Evolutionary conservation across 2,329 filamentous ascomycete genomes (phyloP), one percentile per base, ranked within the genome.

Genomic region (Nannizzia gypsea): DNA sequence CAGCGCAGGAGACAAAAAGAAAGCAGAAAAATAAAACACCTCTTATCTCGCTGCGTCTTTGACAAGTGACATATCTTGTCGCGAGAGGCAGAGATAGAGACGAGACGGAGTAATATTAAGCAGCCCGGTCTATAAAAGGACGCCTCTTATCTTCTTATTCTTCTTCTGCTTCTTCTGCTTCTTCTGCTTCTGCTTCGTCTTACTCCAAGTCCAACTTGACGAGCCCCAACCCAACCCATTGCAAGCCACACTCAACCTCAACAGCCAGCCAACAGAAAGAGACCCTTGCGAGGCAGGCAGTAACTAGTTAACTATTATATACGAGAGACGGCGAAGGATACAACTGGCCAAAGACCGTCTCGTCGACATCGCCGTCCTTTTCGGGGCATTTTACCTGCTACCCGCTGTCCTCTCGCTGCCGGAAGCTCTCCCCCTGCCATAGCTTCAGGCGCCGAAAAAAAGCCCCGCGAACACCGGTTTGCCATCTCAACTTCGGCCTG

Each of bases 1-100:
- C 44, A 50, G 13, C 15, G n/a, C 15, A 46, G 17, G 20, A 46
- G 44, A 50, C 13, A 50, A 48, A 50, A 24, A 22, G 50, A 6
- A 17, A 54, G 24, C 50, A 54, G 50, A 54, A 54, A 34, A 54
- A 54, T 54, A 54, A 54, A 54, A 20, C 50, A 54, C 34, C 50
- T 26, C n/a, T 15, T 26, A 31, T 15, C 22, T 52, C 17, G 44
- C 22, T 26, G 22, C 20, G 22, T 46, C 42, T 46, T 46, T 46
- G 20, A 28, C 48, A n/a, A 13, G 26, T 24, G 26, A 24, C 24
- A 31, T 52, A 46, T 46, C 20, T 9, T 42, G 38, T 6, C 38
- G n/a, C 38, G n/a, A 42, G n/a, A 17, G 6, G 6, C 38, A n/a
- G 13, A 11, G 2, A 8, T 11, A 36, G 31, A 36, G 31, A 13